phyloP scores from a whole-genome alignment of 2,329 filamentous ascomycete genomes.

The Fusarium austroafricanum region DNA sequence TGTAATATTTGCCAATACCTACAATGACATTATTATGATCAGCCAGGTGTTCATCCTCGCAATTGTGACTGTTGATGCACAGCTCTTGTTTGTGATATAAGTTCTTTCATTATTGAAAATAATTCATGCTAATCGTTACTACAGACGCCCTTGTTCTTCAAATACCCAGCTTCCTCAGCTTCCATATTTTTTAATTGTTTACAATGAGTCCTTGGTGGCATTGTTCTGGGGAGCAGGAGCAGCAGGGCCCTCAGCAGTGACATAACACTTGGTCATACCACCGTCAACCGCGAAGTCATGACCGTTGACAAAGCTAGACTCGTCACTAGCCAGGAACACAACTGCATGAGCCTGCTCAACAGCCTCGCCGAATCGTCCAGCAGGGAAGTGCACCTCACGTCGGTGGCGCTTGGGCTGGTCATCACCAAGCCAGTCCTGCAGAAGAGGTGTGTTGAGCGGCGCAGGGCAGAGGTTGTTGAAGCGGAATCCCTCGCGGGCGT shows the following conservation, averaged over 20 bases:
- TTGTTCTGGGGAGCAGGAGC: slow-evolving; percentile 69
- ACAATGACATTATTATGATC: slow-evolving; percentile 27
- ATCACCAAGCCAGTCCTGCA: slow-evolving; percentile 94
- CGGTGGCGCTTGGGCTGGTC: slow-evolving; percentile 83
- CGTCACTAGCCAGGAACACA: slow-evolving; percentile 86
- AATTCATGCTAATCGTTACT: slow-evolving; percentile 38
- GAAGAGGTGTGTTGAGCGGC: slow-evolving; percentile 88
- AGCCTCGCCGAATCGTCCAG: slow-evolving; percentile 90
- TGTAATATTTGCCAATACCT: slow-evolving; percentile 23
- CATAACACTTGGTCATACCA: slow-evolving; percentile 93
- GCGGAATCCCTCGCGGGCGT: slow-evolving; percentile 86
- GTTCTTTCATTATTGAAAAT: slow-evolving; percentile 31
- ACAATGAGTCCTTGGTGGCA: slow-evolving; percentile 61
- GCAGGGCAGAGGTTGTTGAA: slow-evolving; percentile 94
- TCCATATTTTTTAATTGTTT: not conserved
- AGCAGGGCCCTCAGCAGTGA: slow-evolving; percentile 72
- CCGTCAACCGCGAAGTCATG: slow-evolving; percentile 96
- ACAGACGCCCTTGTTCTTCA: not conserved
- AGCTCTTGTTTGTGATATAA: slow-evolving; percentile 3
- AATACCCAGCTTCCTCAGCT: not conserved
- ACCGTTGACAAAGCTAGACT: slow-evolving; percentile 90
- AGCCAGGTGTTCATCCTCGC: slow-evolving; percentile 19
- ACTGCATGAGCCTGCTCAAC: slow-evolving; percentile 93
- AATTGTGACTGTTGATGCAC: slow-evolving; percentile 1
- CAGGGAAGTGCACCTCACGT: slow-evolving; percentile 90